phyloP scores from a whole-genome alignment of 441 rosid genomes.

The Pelargonium cotyledonis region DNA sequence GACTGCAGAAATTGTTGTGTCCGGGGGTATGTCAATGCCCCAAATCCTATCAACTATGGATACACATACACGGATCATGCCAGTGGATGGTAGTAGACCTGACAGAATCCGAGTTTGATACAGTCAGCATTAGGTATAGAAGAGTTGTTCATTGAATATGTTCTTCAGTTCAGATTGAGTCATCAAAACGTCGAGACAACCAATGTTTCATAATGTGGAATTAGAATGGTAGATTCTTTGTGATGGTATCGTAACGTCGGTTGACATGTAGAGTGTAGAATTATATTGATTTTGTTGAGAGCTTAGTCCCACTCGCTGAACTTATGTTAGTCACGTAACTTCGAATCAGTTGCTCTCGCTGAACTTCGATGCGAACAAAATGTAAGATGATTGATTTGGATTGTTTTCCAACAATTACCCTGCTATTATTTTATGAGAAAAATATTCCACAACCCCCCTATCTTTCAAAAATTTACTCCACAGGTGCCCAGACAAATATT shows the following conservation, averaged over 20 bases:
- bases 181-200: conserved; percentile 13
- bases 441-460: no score
- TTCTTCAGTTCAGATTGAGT: conserved; percentile 16
- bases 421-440: no score
- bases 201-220: conserved; percentile 12
- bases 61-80: conserved; percentile 32
- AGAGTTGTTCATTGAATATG: conserved; percentile 1
- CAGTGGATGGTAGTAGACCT: conserved; percentile 58
- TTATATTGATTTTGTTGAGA: conserved; percentile 11
- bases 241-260: conserved; percentile 17
- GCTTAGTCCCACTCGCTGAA: neutral
- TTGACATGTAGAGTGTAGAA: conserved; percentile 30
- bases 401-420: no score
- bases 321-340: no score
- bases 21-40: conserved; percentile 99
- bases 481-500: no score
- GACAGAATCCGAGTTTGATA: conserved; percentile 42
- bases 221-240: conserved; percentile 6
- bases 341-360: no score
- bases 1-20: conserved; percentile 83
- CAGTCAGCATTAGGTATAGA: conserved; percentile 21
- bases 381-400: no score
- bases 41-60: conserved; percentile 62
- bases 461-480: no score
- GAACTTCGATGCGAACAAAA: no score